Evolutionary conservation across 331 rosid genomes (phyloP), one percentile per base, ranked within the genome.

Genomic region (Saraca asoca): DNA sequence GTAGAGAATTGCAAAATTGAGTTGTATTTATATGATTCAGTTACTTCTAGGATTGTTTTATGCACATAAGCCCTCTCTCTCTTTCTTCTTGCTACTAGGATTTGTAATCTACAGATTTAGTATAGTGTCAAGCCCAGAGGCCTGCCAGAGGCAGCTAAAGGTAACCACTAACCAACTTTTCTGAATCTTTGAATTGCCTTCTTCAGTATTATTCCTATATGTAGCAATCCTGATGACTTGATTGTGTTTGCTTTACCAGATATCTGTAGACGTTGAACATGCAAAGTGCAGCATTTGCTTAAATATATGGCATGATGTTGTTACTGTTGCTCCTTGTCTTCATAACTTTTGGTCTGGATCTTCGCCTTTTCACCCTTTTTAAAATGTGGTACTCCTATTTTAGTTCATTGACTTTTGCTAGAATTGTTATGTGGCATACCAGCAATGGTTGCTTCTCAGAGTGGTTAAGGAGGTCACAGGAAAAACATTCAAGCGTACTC

Each of bases 371-470:
- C 9, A 29, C 31, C 18, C 14, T 56, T 29, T 57, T 41, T 41
- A 41, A 43, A 66, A 50, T 24, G 44, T 38, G 54, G 20, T 42
- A 16, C 19, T 42, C 64, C 73, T 35, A 33, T 64, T 68, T 65
- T 42, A 70, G 64, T 62, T 59, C 59, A 48, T 72, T 56, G 56
- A 50, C 76, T 66, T 64, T 55, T 64, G 61, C 55, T 79, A 52
- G 49, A 63, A 63, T 71, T 75, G 43, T 66, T 44, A n/a, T 34
- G 38, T 66, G 68, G 64, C 79, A 62, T 70, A 54, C 58, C 91
- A 89, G 96, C 84, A 93, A 93, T 0, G 95, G 97, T 63, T 93
- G 98, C 83, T 93, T 93, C 91, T 86, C 96, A 31, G 95, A 90
- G 83, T 93, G 98, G 98, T 78, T 90, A 68, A 78, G 75, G 82